Conservation (phyloP, 2,329 filamentous ascomycete species). For the Paraconiothyrium sp. region DNA sequence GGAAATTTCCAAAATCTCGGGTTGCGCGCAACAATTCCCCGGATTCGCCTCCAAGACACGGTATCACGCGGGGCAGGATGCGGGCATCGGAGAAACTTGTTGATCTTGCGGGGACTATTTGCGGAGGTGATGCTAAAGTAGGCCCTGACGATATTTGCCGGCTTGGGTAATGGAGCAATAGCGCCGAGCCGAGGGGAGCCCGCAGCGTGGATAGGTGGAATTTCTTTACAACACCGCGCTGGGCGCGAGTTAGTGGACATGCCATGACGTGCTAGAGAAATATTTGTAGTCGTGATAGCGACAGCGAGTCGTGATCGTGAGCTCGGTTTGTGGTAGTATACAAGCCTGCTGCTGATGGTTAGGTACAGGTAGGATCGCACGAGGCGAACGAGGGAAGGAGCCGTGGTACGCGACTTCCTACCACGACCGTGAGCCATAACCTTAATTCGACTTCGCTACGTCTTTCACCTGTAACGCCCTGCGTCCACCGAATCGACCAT, state of each 20-base stretch:
- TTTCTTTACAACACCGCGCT: not conserved
- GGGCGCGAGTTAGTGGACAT: not conserved
- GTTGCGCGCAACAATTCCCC: constrained; percentile 11
- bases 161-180: constrained; percentile 18
- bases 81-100: constrained; percentile 34
- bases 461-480: not conserved
- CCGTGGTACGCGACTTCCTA: constrained; percentile 17
- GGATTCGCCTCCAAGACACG: constrained; percentile 12
- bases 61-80: constrained; percentile 25
- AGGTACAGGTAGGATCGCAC: not conserved
- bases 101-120: constrained; percentile 33
- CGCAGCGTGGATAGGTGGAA: constrained; percentile 23
- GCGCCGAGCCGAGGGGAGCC: constrained; percentile 18
- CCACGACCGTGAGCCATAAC: constrained; percentile 14
- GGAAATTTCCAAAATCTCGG: not conserved
- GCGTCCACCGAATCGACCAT: not conserved
- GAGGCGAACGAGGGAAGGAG: constrained; percentile 20
- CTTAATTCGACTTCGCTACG: constrained; percentile 20
- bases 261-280: not conserved
- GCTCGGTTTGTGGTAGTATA: constrained; percentile 5
- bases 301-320: not conserved
- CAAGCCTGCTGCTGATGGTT: not conserved
- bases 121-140: constrained; percentile 28
- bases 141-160: constrained; percentile 26
- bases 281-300: not conserved